These are phyloP conservation scores for Vicia sativa DNA, from an alignment of 306 rosid species.

Conservation along the genomic window DNA sequence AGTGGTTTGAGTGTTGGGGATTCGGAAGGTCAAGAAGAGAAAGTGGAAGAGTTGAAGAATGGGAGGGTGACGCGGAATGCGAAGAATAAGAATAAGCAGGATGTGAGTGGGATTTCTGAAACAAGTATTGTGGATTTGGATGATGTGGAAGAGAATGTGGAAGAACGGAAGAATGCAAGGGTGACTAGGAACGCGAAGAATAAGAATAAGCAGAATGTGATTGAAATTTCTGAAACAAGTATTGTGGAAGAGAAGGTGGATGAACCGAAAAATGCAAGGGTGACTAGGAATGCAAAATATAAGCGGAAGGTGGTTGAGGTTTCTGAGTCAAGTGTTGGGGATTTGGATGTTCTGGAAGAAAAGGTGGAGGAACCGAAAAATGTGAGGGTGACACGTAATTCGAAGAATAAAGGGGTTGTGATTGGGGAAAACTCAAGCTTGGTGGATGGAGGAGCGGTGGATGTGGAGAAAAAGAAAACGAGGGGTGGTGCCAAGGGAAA, in stretches of 20 bases:
- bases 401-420: constrained; percentile 5
- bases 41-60: constrained; percentile 15
- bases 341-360: neutral
- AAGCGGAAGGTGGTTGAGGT: neutral
- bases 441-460: constrained; percentile 39
- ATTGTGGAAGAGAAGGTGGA: neutral
- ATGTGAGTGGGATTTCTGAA: neutral
- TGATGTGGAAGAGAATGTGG: neutral
- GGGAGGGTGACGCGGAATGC: constrained; percentile 3
- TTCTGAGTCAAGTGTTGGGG: neutral
- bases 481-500: constrained; percentile 36
- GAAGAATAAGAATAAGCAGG: neutral
- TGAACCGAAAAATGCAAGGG: constrained; percentile 15
- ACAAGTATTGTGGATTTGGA: neutral
- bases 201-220: neutral
- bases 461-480: constrained; percentile 42
- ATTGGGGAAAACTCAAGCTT: constrained; percentile 31
- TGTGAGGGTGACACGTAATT: neutral
- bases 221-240: neutral
- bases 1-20: neutral
- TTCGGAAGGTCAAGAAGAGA: neutral
- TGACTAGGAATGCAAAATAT: constrained; percentile 2
- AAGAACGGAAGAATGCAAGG: constrained; percentile 17
- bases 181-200: constrained; percentile 1
- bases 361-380: constrained; percentile 23